Evolutionary conservation across 352 stramenopile species (phyloP), one percentile per base, ranked within the genome.

Genomic region (Paralagenidium karlingii): DNA sequence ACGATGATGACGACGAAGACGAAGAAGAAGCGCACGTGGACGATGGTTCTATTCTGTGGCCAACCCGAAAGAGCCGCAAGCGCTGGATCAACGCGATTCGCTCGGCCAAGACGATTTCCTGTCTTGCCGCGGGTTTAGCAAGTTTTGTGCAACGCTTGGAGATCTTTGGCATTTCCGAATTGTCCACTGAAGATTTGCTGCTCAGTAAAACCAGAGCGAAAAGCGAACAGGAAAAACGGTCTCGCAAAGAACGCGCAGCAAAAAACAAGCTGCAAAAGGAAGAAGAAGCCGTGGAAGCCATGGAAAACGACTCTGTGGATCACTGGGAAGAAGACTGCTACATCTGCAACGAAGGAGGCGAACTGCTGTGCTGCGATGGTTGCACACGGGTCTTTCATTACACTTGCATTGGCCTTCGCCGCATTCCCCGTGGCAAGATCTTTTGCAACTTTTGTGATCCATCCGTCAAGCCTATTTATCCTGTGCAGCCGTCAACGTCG

Each of bases 331-430:
- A 83, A 27, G 75, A 91, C 46, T 98, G 92, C 52, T 71, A 68
- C 38, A 65, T 92, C 1, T 98, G 92, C 45, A 45, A 51, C 3
- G 63, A 81, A 11, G 71, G 70, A n/a, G 86, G 85, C 5, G 71
- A 93, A 41, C 30, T 96, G 15, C 55, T 96, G 2, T 93, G 74
- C 52, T 98, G 92, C 46, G 82, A 92, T 45, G 81, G 76, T 11
- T 98, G 92, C 41, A 88, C 87, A 3, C 63, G 86, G 31, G 75
- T 82, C 7, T 98, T 95, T 58, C 92, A 98, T 60, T 45, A 71
- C 7, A 68, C 73, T 22, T 98, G 36, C 7, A 34, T 51, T 39
- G 38, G 38, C 10, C 20, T 55, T 8, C 66, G 76, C 5, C 73
- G 79, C 28, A 63, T 90, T 3, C 79, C 79, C n/a, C 55, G 79